phyloP scores from a whole-genome alignment of 768 basidiomycete species.

The Amanita pseudoporphyria region DNA sequence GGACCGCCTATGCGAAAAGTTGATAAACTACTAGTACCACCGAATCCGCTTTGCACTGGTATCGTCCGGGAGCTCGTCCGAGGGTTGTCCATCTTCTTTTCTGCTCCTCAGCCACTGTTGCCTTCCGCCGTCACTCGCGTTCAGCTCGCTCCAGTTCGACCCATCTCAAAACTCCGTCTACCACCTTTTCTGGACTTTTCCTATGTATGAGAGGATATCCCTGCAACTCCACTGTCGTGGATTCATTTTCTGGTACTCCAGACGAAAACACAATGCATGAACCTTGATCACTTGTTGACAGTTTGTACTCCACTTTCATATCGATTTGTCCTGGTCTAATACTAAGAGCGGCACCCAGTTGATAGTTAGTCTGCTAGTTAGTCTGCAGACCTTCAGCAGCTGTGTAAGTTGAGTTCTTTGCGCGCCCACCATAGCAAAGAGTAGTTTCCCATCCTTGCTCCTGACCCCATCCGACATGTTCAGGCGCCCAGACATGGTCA shows the following conservation, averaged over 20 bases:
- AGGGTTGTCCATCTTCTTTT: neutral
- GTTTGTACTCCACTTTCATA: no score
- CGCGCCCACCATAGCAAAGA: conserved; percentile 51
- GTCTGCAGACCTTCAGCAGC: no score
- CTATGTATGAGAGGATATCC: conserved; percentile 43
- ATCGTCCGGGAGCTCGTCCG: no score
- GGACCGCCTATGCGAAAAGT: no score
- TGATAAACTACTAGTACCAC: no score
- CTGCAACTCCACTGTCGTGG: conserved; percentile 54
- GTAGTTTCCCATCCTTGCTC: conserved; percentile 51
- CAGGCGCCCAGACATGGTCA: conserved; percentile 45
- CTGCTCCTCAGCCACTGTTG: conserved; percentile 2
- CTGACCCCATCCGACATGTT: conserved; percentile 54
- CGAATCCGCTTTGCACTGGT: no score
- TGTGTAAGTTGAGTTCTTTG: no score
- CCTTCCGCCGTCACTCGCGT: conserved; percentile 22
- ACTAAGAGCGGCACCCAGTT: conserved; percentile 46
- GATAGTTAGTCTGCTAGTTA: conserved; percentile 46
- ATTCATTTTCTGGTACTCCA: conserved; percentile 34
- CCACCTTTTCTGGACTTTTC: conserved; percentile 27
- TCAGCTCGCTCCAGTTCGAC: conserved; percentile 28
- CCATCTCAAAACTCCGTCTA: conserved; percentile 29
- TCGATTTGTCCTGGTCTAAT: conserved; percentile 51
- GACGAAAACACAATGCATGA: conserved; percentile 36
- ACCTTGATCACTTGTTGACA: conserved; percentile 39